Evolutionary conservation across 2,329 filamentous ascomycete genomes (phyloP).

Genomic region (Ophiostoma australiae): DNA sequence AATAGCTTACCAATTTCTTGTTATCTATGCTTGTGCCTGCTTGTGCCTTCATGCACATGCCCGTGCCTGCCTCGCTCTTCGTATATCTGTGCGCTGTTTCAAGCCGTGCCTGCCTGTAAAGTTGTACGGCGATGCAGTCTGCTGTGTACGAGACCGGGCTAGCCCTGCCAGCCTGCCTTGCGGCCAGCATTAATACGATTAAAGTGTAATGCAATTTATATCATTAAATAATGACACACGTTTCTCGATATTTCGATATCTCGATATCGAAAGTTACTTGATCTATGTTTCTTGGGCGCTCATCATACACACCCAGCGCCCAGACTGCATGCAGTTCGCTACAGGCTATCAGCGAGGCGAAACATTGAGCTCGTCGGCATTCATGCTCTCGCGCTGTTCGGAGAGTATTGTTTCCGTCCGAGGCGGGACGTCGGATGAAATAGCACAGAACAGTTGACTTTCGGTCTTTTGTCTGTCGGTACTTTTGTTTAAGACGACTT

Average conservation of each 20-base stretch:
- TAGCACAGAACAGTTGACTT: background rate
- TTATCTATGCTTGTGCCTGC: background rate
- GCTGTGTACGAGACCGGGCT: slow-evolving; percentile 9
- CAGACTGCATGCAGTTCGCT: background rate
- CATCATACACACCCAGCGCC: slow-evolving; percentile 1
- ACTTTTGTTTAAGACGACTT: background rate
- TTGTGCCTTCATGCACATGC: background rate
- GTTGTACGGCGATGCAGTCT: background rate
- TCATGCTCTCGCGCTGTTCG: background rate
- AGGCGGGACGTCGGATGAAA: background rate
- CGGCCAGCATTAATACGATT: background rate
- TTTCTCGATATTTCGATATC: background rate
- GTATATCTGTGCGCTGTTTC: slow-evolving; percentile 9
- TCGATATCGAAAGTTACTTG: too few species aligned
- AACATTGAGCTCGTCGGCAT: background rate
- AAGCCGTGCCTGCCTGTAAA: slow-evolving; percentile 4
- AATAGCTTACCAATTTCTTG: background rate
- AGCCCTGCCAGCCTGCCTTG: slow-evolving; percentile 10
- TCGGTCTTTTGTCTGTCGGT: background rate
- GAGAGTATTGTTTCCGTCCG: background rate
- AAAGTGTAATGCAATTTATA: background rate
- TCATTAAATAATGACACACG: background rate
- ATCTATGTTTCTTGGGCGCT: background rate
- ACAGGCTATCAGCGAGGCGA: background rate
- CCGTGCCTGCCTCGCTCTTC: background rate